These are phyloP conservation scores for Yamadazyma nakazawae DNA, from an alignment of 805 yeast genomes.

Conservation along the genomic window DNA sequence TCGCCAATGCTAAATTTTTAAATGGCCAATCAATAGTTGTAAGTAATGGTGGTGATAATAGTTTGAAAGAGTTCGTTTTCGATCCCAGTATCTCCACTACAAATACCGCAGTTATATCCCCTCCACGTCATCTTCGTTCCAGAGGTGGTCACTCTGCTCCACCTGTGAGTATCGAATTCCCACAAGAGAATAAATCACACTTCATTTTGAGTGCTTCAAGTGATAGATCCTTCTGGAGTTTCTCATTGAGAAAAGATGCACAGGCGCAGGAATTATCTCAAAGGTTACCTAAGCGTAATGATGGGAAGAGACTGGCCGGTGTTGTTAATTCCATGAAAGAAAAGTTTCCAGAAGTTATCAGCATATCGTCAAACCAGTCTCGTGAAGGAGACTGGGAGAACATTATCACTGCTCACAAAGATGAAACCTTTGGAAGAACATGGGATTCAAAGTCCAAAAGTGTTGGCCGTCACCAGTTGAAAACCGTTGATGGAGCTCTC, in stretches of 20 bases:
- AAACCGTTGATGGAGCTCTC: constrained; percentile 73
- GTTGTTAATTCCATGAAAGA: constrained; percentile 50
- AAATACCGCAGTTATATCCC: constrained; percentile 64
- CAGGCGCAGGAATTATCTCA: constrained; percentile 94
- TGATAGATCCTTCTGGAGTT: constrained; percentile 85
- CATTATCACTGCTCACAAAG: constrained; percentile 82
- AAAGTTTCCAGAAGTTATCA: constrained; percentile 72
- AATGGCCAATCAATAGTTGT: constrained; percentile 91
- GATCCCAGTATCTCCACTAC: constrained; percentile 81
- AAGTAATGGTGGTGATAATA: constrained; percentile 89
- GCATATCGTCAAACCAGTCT: constrained; percentile 67
- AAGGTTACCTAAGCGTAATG: constrained; percentile 43
- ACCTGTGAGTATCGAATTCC: constrained; percentile 71
- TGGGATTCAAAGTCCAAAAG: constrained; percentile 83
- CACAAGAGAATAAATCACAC: constrained; percentile 74
- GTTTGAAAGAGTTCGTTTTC: constrained; percentile 84
- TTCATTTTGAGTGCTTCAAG: constrained; percentile 80
- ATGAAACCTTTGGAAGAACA: constrained; percentile 79
- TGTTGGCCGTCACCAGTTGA: constrained; percentile 69
- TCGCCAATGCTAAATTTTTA: constrained; percentile 67
- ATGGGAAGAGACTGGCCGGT: constrained; percentile 51
- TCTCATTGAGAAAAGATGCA: constrained; percentile 91
- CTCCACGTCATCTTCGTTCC: constrained; percentile 87
- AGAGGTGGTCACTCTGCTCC: constrained; percentile 98
- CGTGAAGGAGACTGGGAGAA: constrained; percentile 93